Base-by-base conservation (phyloP, 352 stramenopile genomes). In the Phytophthora uliginosa region DNA sequence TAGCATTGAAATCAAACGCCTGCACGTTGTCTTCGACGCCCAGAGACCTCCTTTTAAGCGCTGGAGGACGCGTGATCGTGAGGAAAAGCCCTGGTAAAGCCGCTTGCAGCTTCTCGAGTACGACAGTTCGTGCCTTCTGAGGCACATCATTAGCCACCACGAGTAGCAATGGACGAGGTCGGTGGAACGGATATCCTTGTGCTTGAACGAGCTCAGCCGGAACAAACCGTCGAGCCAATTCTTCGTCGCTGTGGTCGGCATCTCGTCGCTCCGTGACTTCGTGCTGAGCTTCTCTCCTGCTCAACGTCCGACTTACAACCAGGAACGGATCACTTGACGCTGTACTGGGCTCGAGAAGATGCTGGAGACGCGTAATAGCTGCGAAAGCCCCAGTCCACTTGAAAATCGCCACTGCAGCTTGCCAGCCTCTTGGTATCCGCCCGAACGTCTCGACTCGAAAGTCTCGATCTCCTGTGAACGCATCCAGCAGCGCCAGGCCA, bases 21-120 rank as follows among this genome's bases (percentile, higher is more conserved):
- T 61, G 33, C 31, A 5, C 18, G 3, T 31, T 28, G 24, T 76
- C 54, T 50, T 73, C 55, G 12, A 18, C 48, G 2, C 48, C 33
- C 36, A 67, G 26, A 10, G 40, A 60, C 15, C 56, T 56, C 36
- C 45, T 69, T 55, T 67, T 51, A 24, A 47, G 10, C 24, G 69
- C 67, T 38, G 52, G 59, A 51, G 71, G 66, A 20, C 76, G 86
- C 31, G 90, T 90, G 36, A 97, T 74, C 20, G 82, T 70, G 36
- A 94, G 62, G 52, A 97, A 97, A 7, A 91, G 69, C 2, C 91
- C 91, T 5, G 89, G 91, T 13, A 97, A 83, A 36, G 76, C 55
- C 0, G 31, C 34, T 20, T 86, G 68, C 0, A 95, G 40, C 3
- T 83, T 73, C 0, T 79, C 58, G 6, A 93, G 40, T 26, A 97